Evolutionary conservation across 2,329 filamentous ascomycete genomes (phyloP).

Genomic region (Botrytis elliptica): DNA sequence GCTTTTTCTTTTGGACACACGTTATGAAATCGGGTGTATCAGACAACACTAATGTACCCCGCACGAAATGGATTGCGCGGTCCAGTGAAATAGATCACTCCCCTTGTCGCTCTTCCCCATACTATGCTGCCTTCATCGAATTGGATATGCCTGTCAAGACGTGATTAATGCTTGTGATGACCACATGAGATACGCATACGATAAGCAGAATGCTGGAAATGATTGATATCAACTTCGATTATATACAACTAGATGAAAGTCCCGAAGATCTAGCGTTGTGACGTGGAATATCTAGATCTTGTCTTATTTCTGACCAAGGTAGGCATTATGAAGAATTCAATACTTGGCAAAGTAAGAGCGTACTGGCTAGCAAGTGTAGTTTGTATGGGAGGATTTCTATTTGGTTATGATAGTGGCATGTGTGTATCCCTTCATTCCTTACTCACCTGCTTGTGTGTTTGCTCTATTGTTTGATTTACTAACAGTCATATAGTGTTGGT

Average conservation of each 20-base stretch:
- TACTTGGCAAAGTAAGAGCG: slow-evolving; percentile 45
- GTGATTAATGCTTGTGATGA: neutral
- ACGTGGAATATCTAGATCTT: neutral
- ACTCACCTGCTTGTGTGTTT: neutral
- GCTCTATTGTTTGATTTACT: neutral
- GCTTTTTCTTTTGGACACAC: no score
- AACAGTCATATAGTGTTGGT: slow-evolving; percentile 35
- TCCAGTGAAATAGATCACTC: neutral
- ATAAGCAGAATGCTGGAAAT: neutral
- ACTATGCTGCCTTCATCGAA: neutral
- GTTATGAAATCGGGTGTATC: no score
- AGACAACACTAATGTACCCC: neutral
- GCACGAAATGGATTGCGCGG: neutral
- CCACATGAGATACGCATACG: neutral
- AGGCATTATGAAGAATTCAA: neutral
- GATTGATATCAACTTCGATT: neutral
- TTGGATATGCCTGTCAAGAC: neutral
- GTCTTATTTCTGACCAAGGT: neutral
- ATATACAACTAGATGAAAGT: neutral
- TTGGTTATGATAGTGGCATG: slow-evolving; percentile 44
- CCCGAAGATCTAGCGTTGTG: neutral
- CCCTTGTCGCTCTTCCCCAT: neutral
- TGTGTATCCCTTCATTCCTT: neutral
- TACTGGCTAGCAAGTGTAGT: slow-evolving; percentile 53
- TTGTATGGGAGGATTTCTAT: slow-evolving; percentile 51